These are phyloP conservation scores for Pistacia vera DNA, from an alignment of 345 rosid genomes.

Conservation along the genomic window DNA sequence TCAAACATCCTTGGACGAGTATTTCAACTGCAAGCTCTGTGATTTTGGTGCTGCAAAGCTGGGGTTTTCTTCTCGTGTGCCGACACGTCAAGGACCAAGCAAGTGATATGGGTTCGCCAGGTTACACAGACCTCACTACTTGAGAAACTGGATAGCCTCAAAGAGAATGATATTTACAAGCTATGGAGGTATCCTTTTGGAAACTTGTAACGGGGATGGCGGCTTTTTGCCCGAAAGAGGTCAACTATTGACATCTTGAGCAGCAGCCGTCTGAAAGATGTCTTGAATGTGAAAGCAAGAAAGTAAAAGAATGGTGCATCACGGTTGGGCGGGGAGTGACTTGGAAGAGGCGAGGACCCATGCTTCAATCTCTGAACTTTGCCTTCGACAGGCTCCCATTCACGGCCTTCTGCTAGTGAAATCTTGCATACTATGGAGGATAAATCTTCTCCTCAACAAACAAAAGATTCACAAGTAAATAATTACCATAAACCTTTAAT, in stretches of 20 bases:
- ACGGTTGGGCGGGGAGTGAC: slow-evolving; percentile 40
- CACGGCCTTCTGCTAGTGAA: slow-evolving; percentile 63
- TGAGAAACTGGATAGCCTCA: slow-evolving; percentile 72
- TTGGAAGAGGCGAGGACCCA: slow-evolving; percentile 50
- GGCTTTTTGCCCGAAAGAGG: slow-evolving; percentile 72
- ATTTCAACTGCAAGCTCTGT: slow-evolving; percentile 74
- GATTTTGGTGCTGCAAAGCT: slow-evolving; percentile 85
- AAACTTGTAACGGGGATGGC: slow-evolving; percentile 72
- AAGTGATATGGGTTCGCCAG: slow-evolving; percentile 80
- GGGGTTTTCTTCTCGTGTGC: slow-evolving; percentile 73
- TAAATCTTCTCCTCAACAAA: slow-evolving; percentile 27
- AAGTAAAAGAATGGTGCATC: slow-evolving; percentile 58
- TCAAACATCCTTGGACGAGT: slow-evolving; percentile 76
- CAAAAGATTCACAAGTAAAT: slow-evolving; percentile 4
- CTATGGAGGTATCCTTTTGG: slow-evolving; percentile 74
- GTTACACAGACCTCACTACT: slow-evolving; percentile 90
- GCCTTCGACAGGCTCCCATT: slow-evolving; percentile 53
- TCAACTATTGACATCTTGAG: slow-evolving; percentile 44
- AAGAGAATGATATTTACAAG: slow-evolving; percentile 86
- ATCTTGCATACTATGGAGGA: slow-evolving; percentile 42
- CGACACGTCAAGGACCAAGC: slow-evolving; percentile 43
- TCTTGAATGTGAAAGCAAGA: slow-evolving; percentile 17
- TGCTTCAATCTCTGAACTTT: slow-evolving; percentile 54
- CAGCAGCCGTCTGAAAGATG: slow-evolving; percentile 38
- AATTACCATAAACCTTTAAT: neutral